Conservation (phyloP, 768 basidiomycete genomes). For the Leccinum subgranulosum region DNA sequence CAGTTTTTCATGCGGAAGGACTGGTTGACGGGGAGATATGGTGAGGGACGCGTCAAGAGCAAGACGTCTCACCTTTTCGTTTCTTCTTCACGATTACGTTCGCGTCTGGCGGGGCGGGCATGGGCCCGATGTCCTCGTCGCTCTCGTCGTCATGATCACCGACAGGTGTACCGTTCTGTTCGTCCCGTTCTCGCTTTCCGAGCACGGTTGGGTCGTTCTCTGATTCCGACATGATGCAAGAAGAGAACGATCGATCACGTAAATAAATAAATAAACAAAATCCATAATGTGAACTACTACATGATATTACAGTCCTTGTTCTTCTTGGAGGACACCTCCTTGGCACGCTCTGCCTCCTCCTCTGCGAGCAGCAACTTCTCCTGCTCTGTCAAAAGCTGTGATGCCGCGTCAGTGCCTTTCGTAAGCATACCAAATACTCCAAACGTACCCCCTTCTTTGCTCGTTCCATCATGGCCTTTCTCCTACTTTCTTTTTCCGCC, state of each 20-base stretch:
- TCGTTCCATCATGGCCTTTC: conserved; percentile 68
- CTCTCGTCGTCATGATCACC: conserved; percentile 44
- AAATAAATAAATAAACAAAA: background rate
- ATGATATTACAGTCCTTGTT: conserved; percentile 56
- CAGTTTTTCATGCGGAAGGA: conserved; percentile 88
- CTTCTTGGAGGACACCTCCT: conserved; percentile 22
- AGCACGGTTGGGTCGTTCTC: conserved; percentile 54
- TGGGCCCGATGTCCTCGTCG: conserved; percentile 82
- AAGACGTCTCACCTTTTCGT: conserved; percentile 62
- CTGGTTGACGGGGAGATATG: conserved; percentile 40
- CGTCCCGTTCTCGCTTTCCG: conserved; percentile 59
- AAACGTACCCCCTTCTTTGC: conserved; percentile 70
- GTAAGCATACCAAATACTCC: background rate
- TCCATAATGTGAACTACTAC: conserved; percentile 32
- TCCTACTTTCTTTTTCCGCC: conserved; percentile 68
- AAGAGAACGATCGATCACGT: conserved; percentile 8
- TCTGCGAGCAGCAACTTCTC: conserved; percentile 60
- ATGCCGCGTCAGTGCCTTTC: background rate
- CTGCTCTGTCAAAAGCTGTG: conserved; percentile 56
- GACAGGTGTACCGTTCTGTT: conserved; percentile 7
- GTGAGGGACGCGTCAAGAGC: background rate
- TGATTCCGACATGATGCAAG: conserved; percentile 38
- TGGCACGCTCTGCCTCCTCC: conserved; percentile 43
- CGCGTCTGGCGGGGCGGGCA: conserved; percentile 61
- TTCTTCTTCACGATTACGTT: conserved; percentile 61